Conservation (phyloP, 345 rosid species). For the Cardamine occulta region DNA sequence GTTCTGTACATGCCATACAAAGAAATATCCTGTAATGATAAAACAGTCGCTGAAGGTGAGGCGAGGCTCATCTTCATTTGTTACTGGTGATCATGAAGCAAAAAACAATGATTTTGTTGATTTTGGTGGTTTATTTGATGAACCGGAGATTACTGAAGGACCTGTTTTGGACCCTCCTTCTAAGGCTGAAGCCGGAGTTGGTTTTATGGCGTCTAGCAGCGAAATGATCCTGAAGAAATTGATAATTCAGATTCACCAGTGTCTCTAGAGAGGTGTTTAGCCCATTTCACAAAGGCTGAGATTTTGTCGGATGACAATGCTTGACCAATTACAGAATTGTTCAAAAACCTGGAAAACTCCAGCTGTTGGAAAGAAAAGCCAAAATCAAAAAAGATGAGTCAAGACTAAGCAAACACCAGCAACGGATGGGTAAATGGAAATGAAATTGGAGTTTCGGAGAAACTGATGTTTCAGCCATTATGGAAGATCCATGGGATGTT, state of each 20-base stretch:
- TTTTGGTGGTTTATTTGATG: conserved; percentile 85
- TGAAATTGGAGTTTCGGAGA: conserved; percentile 36
- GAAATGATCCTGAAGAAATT: conserved; percentile 97
- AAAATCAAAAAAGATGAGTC: conserved; percentile 39
- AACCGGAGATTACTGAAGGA: conserved; percentile 67
- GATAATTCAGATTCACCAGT: conserved; percentile 85
- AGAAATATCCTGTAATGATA: conserved; percentile 49
- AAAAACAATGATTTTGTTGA: conserved; percentile 71
- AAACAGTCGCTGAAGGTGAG: conserved; percentile 50
- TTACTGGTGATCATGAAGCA: conserved; percentile 51
- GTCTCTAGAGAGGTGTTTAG: conserved; percentile 89
- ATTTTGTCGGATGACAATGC: conserved; percentile 88
- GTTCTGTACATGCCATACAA: conserved; percentile 77
- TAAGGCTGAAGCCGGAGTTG: conserved; percentile 53
- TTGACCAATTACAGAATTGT: conserved; percentile 95
- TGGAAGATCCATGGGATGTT: conserved; percentile 46
- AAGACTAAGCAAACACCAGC: conserved; percentile 36
- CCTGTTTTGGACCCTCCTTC: conserved; percentile 68
- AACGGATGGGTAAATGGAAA: conserved; percentile 44
- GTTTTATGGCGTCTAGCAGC: conserved; percentile 61
- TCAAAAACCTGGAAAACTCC: conserved; percentile 55
- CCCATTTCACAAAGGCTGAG: conserved; percentile 82
- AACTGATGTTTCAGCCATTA: conserved; percentile 1
- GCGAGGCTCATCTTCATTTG: conserved; percentile 60
- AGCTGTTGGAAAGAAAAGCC: conserved; percentile 50